Evolutionary conservation across 1,284 basidiomycete species (phyloP).

Genomic region (Trichosporon coremiiforme): DNA sequence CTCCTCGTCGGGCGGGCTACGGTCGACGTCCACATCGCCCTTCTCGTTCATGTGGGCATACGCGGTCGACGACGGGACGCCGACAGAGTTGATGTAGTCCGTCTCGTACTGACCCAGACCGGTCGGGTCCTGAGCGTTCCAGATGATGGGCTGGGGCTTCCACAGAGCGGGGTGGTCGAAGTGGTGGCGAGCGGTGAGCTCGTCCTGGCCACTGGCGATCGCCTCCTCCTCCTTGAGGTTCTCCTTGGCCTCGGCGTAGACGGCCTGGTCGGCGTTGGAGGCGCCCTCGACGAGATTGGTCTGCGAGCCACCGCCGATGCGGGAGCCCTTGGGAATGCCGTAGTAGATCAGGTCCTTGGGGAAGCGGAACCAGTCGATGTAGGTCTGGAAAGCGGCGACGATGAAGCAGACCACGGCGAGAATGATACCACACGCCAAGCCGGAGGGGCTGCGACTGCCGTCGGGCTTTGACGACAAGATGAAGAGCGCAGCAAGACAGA

Average conservation of each 20-base stretch:
- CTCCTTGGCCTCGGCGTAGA: slow-evolving; percentile 27
- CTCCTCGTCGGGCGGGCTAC: slow-evolving; percentile 50
- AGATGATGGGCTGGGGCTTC: slow-evolving; percentile 55
- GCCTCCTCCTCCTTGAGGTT: slow-evolving; percentile 28
- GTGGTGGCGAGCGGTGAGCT: slow-evolving; percentile 48
- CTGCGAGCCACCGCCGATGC: slow-evolving; percentile 24
- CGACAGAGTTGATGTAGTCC: slow-evolving; percentile 47
- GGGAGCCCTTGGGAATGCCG: slow-evolving; percentile 21
- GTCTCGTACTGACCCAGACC: slow-evolving; percentile 53
- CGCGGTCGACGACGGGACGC: slow-evolving; percentile 52
- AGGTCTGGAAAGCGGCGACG: slow-evolving; percentile 48
- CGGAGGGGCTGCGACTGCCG: slow-evolving; percentile 43
- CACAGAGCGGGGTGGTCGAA: slow-evolving; percentile 57
- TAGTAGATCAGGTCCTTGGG: slow-evolving; percentile 44
- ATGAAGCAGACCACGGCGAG: slow-evolving; percentile 49
- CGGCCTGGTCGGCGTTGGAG: not conserved
- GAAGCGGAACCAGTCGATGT: slow-evolving; percentile 53
- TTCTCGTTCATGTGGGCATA: slow-evolving; percentile 53
- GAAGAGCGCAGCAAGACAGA: slow-evolving; percentile 55
- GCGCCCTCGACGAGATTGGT: slow-evolving; percentile 12
- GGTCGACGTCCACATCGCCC: slow-evolving; percentile 48
- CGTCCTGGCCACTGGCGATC: slow-evolving; percentile 24
- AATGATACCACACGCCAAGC: slow-evolving; percentile 52
- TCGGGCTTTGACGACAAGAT: slow-evolving; percentile 49
- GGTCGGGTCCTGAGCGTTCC: slow-evolving; percentile 55